These are phyloP conservation scores for Pseudognaphalium luteoalbum DNA, from an alignment of 129 eudicot genomes.

Conservation along the genomic window DNA sequence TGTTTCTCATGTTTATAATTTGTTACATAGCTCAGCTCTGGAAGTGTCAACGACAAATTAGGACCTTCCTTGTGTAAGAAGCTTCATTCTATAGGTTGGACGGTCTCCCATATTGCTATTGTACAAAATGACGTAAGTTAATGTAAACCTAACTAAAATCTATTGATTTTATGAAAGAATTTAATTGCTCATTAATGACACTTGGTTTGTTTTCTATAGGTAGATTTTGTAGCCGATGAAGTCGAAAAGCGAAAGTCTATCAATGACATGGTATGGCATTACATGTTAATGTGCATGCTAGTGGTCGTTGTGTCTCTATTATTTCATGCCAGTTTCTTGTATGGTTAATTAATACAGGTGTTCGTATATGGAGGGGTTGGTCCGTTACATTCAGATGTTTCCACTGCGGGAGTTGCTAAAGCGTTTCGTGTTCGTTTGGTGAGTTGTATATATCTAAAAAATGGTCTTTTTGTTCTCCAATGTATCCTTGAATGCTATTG, in stretches of 20 bases:
- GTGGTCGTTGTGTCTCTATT: background rate
- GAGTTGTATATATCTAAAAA: background rate
- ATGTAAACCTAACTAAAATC: background rate
- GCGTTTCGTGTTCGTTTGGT: constrained; percentile 68
- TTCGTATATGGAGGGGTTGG: constrained; percentile 94
- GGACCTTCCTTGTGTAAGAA: constrained; percentile 68
- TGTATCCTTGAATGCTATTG: background rate
- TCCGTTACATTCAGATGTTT: constrained; percentile 85
- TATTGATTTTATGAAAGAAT: background rate
- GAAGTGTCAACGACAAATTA: constrained; percentile 63
- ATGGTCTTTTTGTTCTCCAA: background rate
- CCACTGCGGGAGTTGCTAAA: constrained; percentile 90
- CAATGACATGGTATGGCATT: background rate
- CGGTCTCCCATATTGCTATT: constrained; percentile 54
- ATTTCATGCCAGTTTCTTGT: background rate
- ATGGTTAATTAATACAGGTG: constrained; percentile 41
- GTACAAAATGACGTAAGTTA: constrained; percentile 71
- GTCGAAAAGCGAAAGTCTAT: constrained; percentile 52
- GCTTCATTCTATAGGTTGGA: constrained; percentile 77
- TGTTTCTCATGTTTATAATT: background rate
- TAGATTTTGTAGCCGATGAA: constrained; percentile 89
- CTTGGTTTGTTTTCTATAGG: constrained; percentile 35
- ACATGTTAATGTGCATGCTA: background rate
- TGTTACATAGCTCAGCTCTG: constrained; percentile 17
- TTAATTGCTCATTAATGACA: background rate